Percentiles rank a stretch among this genome's conserved stretches.
Evolutionary conservation across 2,329 filamentous ascomycete genomes (phyloP).

Genomic region (Epichloe bromicola): DNA sequence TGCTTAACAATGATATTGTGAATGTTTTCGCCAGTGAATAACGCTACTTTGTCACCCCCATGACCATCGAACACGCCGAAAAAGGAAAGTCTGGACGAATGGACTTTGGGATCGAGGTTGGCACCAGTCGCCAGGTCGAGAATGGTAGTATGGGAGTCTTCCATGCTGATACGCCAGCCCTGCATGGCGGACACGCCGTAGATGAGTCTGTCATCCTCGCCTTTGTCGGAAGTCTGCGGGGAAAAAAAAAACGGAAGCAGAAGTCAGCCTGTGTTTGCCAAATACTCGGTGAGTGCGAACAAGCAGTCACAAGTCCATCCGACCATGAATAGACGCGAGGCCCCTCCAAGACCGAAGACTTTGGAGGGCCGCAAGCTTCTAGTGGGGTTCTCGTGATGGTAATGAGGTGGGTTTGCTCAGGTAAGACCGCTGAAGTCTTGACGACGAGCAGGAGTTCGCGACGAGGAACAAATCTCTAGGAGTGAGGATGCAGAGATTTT

Average conservation of each 20-base stretch:
- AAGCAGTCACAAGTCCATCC: not conserved
- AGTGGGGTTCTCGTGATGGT: slow-evolving; percentile 2
- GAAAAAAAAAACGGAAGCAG: not conserved
- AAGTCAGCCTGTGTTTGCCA: slow-evolving; percentile 13
- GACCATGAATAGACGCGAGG: not conserved
- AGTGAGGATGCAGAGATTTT: not conserved
- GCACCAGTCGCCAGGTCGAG: slow-evolving; percentile 63
- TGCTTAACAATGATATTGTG: slow-evolving; percentile 93
- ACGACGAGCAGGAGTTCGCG: not conserved
- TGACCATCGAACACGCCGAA: slow-evolving; percentile 98
- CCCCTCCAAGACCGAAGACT: not conserved
- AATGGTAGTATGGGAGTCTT: slow-evolving; percentile 83
- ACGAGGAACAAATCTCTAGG: not conserved
- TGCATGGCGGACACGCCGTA: slow-evolving; percentile 98
- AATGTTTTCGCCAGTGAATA: slow-evolving; percentile 85
- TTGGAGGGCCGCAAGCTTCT: not conserved
- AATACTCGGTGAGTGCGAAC: not conserved
- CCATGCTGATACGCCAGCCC: slow-evolving; percentile 99
- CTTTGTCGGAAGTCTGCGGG: slow-evolving; percentile 67
- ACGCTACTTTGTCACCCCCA: slow-evolving; percentile 88
- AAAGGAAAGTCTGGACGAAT: slow-evolving; percentile 71
- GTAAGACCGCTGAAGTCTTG: not conserved
- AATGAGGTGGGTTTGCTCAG: not conserved
- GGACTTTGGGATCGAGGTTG: slow-evolving; percentile 43
- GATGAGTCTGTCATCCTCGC: slow-evolving; percentile 83